Percentiles rank a stretch among this genome's conserved stretches.
phyloP scores from a whole-genome alignment of 495 filamentous ascomycete genomes.

The Hyphodiscus hymeniophilus region DNA sequence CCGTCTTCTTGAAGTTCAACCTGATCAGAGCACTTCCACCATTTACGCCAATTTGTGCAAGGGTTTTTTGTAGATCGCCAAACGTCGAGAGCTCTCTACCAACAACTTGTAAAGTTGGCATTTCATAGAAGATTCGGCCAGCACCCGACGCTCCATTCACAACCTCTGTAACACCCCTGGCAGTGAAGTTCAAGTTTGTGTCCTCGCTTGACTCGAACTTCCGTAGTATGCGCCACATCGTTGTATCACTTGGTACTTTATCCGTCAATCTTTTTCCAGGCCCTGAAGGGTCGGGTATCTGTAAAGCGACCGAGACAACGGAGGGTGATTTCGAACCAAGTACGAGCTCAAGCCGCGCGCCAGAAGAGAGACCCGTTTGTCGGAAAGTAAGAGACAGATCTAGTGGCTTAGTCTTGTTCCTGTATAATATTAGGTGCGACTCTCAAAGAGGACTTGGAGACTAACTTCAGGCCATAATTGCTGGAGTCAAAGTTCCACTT shows the following conservation, averaged over 20 bases:
- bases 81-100: conserved; percentile 68
- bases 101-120: conserved; percentile 73
- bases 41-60: conserved; percentile 81
- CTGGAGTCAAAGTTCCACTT: conserved; percentile 66
- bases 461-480: conserved; percentile 75
- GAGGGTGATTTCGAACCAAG: conserved; percentile 72
- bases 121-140: conserved; percentile 79
- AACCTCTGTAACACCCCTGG: conserved; percentile 56
- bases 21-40: conserved; percentile 71
- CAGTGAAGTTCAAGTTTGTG: conserved; percentile 68
- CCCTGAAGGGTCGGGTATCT: conserved; percentile 55
- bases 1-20: conserved; percentile 64
- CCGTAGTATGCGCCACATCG: conserved; percentile 79
- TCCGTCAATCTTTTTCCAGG: conserved; percentile 60
- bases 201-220: conserved; percentile 69
- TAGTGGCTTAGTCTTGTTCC: conserved; percentile 67
- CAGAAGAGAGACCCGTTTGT: conserved; percentile 75
- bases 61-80: conserved; percentile 74
- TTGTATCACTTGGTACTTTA: conserved; percentile 76
- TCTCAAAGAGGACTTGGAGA: neutral
- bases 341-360: conserved; percentile 91
- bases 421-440: conserved; percentile 11
- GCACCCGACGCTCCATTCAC: conserved; percentile 43
- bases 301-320: conserved; percentile 75
- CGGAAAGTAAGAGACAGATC: conserved; percentile 79